These are phyloP conservation scores for Cucurbita moschata DNA, from an alignment of 306 rosid species.

Conservation along the genomic window DNA sequence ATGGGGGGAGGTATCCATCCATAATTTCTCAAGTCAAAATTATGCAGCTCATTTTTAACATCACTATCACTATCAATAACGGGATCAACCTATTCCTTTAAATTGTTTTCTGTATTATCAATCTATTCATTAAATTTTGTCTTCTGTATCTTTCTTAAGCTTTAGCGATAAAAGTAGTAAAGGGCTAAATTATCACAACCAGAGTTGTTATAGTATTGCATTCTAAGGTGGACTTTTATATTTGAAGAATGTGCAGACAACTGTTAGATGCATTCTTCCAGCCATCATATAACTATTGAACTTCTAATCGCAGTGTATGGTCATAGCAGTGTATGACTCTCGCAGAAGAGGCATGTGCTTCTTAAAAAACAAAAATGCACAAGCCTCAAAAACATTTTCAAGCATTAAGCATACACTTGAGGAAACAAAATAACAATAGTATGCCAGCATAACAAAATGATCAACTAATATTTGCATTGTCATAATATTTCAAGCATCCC, in stretches of 20 bases:
- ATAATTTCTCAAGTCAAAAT: neutral
- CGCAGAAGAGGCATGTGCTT: neutral
- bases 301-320: neutral
- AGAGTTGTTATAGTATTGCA: neutral
- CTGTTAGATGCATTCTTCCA: neutral
- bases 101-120: neutral
- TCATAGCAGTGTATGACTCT: neutral
- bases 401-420: neutral
- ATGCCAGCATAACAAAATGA: neutral
- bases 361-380: neutral
- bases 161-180: neutral
- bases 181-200: neutral
- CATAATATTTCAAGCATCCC: neutral
- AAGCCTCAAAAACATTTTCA: conserved; percentile 1
- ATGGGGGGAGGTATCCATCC: neutral
- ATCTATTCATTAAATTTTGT: neutral
- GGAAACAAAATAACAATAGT: neutral
- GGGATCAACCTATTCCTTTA: neutral
- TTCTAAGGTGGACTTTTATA: neutral
- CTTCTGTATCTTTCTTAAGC: neutral
- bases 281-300: neutral
- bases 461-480: neutral
- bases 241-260: neutral
- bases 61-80: neutral
- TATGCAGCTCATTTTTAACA: neutral